A percentile compares a stretch with the other conserved stretches of the same genome.
Evolutionary conservation across 257 asterid species (phyloP).

Genomic region (Plantago ovata): DNA sequence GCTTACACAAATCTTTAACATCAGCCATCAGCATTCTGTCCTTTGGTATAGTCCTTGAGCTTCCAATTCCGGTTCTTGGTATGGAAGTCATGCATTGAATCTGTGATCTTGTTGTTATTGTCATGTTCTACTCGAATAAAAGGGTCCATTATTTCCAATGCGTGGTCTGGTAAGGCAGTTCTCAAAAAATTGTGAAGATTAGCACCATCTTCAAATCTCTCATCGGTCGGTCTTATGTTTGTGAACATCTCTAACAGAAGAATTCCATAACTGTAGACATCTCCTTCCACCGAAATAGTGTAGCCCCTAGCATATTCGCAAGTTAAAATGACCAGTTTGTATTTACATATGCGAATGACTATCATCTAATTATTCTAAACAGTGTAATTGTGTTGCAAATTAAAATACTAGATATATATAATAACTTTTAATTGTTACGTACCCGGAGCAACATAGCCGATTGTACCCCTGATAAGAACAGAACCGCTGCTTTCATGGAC

Average conservation of each 20-base stretch:
- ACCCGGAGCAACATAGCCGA: constrained; percentile 34
- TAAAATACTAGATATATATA: no score
- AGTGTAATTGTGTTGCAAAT: background rate
- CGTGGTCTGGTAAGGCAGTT: constrained; percentile 14
- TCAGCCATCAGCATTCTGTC: constrained; percentile 19
- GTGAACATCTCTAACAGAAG: constrained; percentile 33
- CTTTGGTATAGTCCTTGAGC: constrained; percentile 21
- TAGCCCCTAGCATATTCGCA: constrained; percentile 29
- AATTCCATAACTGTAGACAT: constrained; percentile 31
- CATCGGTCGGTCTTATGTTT: constrained; percentile 24
- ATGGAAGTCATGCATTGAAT: constrained; percentile 8
- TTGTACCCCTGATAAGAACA: constrained; percentile 17
- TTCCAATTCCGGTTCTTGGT: constrained; percentile 16
- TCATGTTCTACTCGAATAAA: background rate
- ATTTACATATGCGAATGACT: background rate
- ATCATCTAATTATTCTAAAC: background rate
- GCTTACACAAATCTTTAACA: constrained; percentile 12
- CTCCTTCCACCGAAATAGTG: constrained; percentile 23
- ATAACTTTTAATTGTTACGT: background rate
- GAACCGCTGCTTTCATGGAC: constrained; percentile 12
- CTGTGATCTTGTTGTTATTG: background rate
- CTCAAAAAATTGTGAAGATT: constrained; percentile 21
- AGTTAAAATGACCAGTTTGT: no score
- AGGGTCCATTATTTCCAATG: constrained; percentile 23
- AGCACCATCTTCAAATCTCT: constrained; percentile 3